phyloP scores from a whole-genome alignment of 257 asterid species.

The Ilex aquifolium region DNA sequence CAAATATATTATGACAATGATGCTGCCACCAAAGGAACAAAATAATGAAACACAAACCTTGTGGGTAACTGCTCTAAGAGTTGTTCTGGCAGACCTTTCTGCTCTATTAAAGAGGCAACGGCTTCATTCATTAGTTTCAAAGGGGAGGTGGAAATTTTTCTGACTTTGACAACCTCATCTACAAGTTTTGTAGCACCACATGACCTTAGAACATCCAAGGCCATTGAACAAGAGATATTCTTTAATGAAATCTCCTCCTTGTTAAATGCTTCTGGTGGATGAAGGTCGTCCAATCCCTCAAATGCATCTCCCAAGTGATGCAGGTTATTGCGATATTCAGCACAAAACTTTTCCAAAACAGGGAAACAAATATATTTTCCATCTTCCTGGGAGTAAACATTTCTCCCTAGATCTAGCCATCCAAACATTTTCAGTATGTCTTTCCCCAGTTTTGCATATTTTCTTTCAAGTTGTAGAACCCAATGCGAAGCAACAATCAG shows the following conservation, averaged over 20 bases:
- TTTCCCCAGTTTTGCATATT: constrained; percentile 70
- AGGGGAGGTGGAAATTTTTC: constrained; percentile 61
- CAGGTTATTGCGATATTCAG: constrained; percentile 31
- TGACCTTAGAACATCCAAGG: constrained; percentile 47
- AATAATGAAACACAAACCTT: constrained; percentile 43
- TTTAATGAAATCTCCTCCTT: constrained; percentile 25
- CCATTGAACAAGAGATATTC: constrained; percentile 48
- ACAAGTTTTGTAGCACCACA: constrained; percentile 56
- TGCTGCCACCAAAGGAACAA: neutral
- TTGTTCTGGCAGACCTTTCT: constrained; percentile 46
- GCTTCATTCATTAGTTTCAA: constrained; percentile 69
- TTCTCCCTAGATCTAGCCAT: constrained; percentile 87
- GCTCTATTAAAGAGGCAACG: constrained; percentile 48
- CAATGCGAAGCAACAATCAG: constrained; percentile 30
- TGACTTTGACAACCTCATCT: constrained; percentile 57
- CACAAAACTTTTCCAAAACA: constrained; percentile 46
- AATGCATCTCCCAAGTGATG: constrained; percentile 21
- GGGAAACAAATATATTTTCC: constrained; percentile 75
- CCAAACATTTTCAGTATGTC: constrained; percentile 75
- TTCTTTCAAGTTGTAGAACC: constrained; percentile 58
- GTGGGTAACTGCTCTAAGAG: constrained; percentile 77
- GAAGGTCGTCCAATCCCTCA: constrained; percentile 26
- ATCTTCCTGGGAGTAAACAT: constrained; percentile 58
- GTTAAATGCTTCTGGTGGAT: constrained; percentile 23
- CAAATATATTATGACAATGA: neutral